phyloP scores from a whole-genome alignment of 2,329 filamentous ascomycete genomes.

The Stachybotrys elegans region DNA sequence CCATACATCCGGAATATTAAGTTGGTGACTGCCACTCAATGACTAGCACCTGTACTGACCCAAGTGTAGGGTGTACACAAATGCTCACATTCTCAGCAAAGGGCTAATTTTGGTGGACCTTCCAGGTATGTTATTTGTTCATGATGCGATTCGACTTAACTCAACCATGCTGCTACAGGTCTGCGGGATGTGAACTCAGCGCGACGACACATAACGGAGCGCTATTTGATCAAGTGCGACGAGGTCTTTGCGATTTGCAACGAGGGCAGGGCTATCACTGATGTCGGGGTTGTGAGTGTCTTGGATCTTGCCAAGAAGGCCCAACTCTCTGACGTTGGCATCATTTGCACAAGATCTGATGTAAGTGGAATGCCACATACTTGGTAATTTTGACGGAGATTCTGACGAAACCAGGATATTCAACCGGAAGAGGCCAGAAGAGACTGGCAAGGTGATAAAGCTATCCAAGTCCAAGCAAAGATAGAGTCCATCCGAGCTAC shows the following conservation, averaged over 20 bases:
- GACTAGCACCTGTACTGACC: no score
- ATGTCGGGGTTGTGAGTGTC: conserved; percentile 33
- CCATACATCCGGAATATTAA: conserved; percentile 39
- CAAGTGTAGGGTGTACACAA: conserved; percentile 36
- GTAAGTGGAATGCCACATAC: conserved; percentile 15
- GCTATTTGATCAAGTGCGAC: conserved; percentile 37
- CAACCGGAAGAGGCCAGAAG: conserved; percentile 23
- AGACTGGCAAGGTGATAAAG: conserved; percentile 22
- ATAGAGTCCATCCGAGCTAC: conserved; percentile 7
- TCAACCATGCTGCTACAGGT: conserved; percentile 19
- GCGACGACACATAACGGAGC: conserved; percentile 36
- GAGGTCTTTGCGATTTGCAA: conserved; percentile 41
- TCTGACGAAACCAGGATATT: conserved; percentile 20
- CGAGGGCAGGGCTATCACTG: conserved; percentile 35
- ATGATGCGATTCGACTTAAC: background rate
- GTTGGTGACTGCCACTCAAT: conserved; percentile 17
- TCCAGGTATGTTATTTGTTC: conserved; percentile 32
- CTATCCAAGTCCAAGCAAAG: conserved; percentile 12
- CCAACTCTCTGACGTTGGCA: conserved; percentile 32
- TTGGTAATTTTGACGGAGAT: background rate
- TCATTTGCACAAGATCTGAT: conserved; percentile 38
- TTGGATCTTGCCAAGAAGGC: conserved; percentile 34
- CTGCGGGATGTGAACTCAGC: conserved; percentile 42
- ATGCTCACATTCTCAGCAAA: conserved; percentile 40
- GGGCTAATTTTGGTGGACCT: conserved; percentile 44